These are phyloP conservation scores for Cornus kousa DNA, from an alignment of 148 eudicot genomes.

Conservation along the genomic window DNA sequence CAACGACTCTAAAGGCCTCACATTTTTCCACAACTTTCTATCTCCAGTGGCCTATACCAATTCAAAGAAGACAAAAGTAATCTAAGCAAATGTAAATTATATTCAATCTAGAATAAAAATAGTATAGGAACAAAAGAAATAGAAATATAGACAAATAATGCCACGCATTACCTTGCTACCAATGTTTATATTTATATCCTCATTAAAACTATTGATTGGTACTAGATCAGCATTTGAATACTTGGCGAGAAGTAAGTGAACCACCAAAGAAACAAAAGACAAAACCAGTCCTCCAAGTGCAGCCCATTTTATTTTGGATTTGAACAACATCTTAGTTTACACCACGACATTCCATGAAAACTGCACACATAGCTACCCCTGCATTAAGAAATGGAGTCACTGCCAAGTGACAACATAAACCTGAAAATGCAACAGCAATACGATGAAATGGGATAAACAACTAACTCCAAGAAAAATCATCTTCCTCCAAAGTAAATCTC, in stretches of 20 bases:
- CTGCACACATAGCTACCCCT: conserved; percentile 20
- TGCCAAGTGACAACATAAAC: conserved; percentile 14
- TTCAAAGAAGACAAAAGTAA: conserved; percentile 8
- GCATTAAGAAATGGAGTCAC: conserved; percentile 10
- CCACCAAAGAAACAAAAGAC: conserved; percentile 54
- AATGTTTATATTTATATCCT: conserved; percentile 45
- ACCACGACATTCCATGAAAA: conserved; percentile 24
- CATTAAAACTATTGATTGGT: conserved; percentile 35
- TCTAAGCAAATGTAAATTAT: not conserved
- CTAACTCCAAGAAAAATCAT: not conserved
- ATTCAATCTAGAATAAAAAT: not conserved
- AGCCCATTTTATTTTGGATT: conserved; percentile 75
- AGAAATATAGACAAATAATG: not conserved
- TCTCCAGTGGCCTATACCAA: conserved; percentile 55
- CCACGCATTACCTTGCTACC: conserved; percentile 34
- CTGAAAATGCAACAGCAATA: conserved; percentile 5
- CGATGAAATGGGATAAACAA: not conserved
- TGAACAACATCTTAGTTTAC: conserved; percentile 49
- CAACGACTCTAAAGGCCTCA: conserved; percentile 59
- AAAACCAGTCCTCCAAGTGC: conserved; percentile 66
- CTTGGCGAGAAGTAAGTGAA: conserved; percentile 63
- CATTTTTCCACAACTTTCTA: conserved; percentile 71
- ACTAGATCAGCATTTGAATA: conserved; percentile 52
- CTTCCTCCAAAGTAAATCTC: conserved; percentile 2
- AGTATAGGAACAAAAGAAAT: not conserved